Evolutionary conservation across 176 grass and related monocot genomes (phyloP).

Genomic region (Oryza longistaminata): DNA sequence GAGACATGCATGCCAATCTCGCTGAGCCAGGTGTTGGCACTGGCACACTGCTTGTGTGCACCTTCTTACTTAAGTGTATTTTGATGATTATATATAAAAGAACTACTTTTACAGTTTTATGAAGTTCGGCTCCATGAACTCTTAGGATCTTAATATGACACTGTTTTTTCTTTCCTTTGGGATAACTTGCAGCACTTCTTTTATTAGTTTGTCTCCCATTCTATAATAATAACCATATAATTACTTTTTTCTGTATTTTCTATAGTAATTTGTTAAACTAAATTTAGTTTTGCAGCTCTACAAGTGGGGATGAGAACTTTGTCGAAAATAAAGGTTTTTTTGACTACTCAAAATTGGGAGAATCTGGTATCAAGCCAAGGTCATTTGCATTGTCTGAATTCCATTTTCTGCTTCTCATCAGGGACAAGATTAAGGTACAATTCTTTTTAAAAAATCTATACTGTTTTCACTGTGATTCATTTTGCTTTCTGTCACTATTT

Average conservation of each 20-base stretch:
- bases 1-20: not conserved
- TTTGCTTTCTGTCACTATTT: slow-evolving; percentile 18
- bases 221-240: slow-evolving; percentile 22
- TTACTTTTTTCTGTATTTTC: not conserved
- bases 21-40: not conserved
- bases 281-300: slow-evolving; percentile 61
- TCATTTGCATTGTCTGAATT: slow-evolving; percentile 95
- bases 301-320: slow-evolving; percentile 90
- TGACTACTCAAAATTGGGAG: slow-evolving; percentile 84
- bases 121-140: slow-evolving; percentile 14
- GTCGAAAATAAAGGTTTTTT: slow-evolving; percentile 98
- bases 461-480: slow-evolving; percentile 11
- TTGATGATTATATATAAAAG: not conserved
- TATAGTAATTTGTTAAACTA: slow-evolving; percentile 13
- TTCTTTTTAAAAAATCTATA: not conserved
- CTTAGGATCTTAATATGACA: not conserved
- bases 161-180: not conserved
- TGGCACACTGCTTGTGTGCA: not conserved
- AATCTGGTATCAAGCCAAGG: slow-evolving; percentile 61
- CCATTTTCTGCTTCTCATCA: slow-evolving; percentile 87
- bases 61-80: not conserved
- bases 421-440: slow-evolving; percentile 87
- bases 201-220: slow-evolving; percentile 3
- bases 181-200: not conserved
- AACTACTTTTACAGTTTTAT: not conserved